Conservation (phyloP, 768 basidiomycete species). For the Exidia glandulosa region DNA sequence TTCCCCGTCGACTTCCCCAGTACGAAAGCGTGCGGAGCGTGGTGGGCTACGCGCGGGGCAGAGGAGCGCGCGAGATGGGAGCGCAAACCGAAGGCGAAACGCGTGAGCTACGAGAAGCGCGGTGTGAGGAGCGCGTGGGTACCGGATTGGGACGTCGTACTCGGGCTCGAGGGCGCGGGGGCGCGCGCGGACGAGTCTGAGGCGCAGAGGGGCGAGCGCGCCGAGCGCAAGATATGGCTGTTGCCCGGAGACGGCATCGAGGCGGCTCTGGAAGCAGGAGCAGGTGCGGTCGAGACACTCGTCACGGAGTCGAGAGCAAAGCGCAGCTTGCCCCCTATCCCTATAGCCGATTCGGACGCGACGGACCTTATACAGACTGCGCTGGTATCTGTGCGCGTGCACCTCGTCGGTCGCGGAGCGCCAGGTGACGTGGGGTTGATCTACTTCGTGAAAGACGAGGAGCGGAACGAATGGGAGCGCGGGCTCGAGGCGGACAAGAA, state of each 20-base stretch:
- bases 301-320: slow-evolving; percentile 52
- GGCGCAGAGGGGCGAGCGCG: slow-evolving; percentile 12
- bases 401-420: slow-evolving; percentile 53
- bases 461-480: slow-evolving; percentile 34
- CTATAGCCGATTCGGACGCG: slow-evolving; percentile 20
- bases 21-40: slow-evolving; percentile 40
- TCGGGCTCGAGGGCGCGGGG: slow-evolving; percentile 32
- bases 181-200: slow-evolving; percentile 3
- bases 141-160: slow-evolving; percentile 63
- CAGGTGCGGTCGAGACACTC: slow-evolving; percentile 35
- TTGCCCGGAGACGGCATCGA: slow-evolving; percentile 44
- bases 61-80: slow-evolving; percentile 58
- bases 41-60: slow-evolving; percentile 35
- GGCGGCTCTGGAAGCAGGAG: slow-evolving; percentile 32
- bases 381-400: slow-evolving; percentile 54
- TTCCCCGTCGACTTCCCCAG: slow-evolving; percentile 79
- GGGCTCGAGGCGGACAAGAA: slow-evolving; percentile 15
- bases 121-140: slow-evolving; percentile 62
- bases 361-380: slow-evolving; percentile 46
- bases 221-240: slow-evolving; percentile 39
- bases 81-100: slow-evolving; percentile 79
- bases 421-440: slow-evolving; percentile 68
- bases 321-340: slow-evolving; percentile 35
- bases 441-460: slow-evolving; percentile 52
- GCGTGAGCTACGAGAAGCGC: slow-evolving; percentile 56